These are phyloP conservation scores for Penicillium sp. DNA, from an alignment of 2,329 filamentous ascomycete species.

Conservation along the genomic window DNA sequence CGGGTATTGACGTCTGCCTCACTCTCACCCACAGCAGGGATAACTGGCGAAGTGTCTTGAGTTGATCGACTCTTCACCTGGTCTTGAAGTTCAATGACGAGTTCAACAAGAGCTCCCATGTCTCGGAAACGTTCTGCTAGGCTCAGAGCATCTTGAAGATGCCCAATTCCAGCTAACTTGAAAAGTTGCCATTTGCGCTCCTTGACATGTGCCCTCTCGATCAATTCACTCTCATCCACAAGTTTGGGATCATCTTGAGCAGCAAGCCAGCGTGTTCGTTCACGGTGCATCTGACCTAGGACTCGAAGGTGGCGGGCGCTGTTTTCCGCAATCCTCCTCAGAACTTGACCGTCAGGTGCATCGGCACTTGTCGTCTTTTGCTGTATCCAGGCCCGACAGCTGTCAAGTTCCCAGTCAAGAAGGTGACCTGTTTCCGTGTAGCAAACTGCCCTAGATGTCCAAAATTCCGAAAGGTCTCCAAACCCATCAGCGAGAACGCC, in stretches of 20 bases:
- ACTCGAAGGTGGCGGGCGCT: conserved; percentile 56
- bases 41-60: conserved; percentile 15
- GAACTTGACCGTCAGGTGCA: conserved; percentile 31
- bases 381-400: conserved; percentile 40
- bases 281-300: conserved; percentile 57
- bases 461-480: conserved; percentile 70
- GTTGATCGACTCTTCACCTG: conserved; percentile 30
- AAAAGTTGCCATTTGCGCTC: conserved; percentile 49
- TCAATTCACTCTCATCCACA: conserved; percentile 48
- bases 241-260: conserved; percentile 52
- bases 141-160: conserved; percentile 56
- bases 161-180: conserved; percentile 51
- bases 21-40: conserved; percentile 18
- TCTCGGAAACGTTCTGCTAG: conserved; percentile 63
- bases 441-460: conserved; percentile 65
- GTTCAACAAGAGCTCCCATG: conserved; percentile 59
- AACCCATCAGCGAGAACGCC: conserved; percentile 65
- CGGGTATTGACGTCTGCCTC: conserved; percentile 37
- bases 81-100: conserved; percentile 44
- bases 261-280: conserved; percentile 58
- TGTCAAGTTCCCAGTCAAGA: conserved; percentile 43
- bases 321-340: conserved; percentile 52
- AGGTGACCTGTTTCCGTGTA: conserved; percentile 40
- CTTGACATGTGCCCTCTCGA: conserved; percentile 45
- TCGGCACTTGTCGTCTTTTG: conserved; percentile 31